Evolutionary conservation across 208 protist genomes (phyloP), one percentile per base, ranked within the genome.

Genomic region (Leishmania martiniquensis): DNA sequence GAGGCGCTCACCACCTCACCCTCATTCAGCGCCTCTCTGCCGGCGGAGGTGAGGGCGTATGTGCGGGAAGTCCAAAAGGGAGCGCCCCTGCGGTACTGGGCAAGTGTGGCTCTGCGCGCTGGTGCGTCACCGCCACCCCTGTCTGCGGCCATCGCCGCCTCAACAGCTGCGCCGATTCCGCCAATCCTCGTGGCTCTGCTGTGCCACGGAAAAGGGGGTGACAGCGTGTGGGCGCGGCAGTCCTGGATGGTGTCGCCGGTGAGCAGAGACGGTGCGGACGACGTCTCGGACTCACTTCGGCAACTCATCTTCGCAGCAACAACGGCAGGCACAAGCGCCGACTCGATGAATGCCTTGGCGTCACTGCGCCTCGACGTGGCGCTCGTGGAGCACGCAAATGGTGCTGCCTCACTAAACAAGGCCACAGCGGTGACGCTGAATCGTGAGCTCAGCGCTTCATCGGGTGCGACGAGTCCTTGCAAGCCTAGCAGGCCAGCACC

Each of bases 401-500:
- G 10, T 25, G n/a, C 52, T 52, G 37, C 70, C 49, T 57, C 51
- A n/a, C 10, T 44, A 32, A 44, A 44, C 7, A 62, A 17, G 4
- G n/a, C 70, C 10, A 52, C 70, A 20, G 49, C 70, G 34, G 45
- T 47, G 45, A 47, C 70, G 25, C 70, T 52, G 70, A 49, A n/a
- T 44, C 52, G n/a, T 42, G 37, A 45, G 52, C 34, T 13, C 34
- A 17, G 70, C 34, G 17, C 29, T 44, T 54, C 49, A 29, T n/a
- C 7, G 70, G 22, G 52, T 20, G 70, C 3, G 54, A 25, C 54
- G 25, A 59, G 39, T 47, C 51, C 65, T 13, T 59, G 44, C 39
- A 76, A 76, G 10, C 74, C 74, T 22, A 83, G 79, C 74, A 78
- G 66, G n/a, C 73, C 79, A 2, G 69, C 69, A 9, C 79, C 79